Evolutionary conservation across 2,329 filamentous ascomycete genomes (phyloP), one percentile per base, ranked within the genome.

Genomic region (Fusarium sp.): DNA sequence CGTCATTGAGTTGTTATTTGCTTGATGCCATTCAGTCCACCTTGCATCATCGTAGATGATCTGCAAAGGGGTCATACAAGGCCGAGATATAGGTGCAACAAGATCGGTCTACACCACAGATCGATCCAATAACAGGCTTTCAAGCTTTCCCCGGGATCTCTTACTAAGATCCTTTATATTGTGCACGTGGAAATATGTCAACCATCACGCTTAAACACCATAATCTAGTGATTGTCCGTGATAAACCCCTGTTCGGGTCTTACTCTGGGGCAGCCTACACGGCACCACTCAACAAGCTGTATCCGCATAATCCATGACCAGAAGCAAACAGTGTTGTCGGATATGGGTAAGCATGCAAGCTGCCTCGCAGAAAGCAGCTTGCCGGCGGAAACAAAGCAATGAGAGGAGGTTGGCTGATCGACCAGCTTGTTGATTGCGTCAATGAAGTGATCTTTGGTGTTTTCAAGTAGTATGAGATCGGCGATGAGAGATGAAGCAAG

Each of bases 391-490:
- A 41, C 33, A 44, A 60, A n/a, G 27, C 15, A 38, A 17, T 41
- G 10, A 40, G 17, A 60, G 48, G 44, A 49, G 20, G 30, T 20
- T 33, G 18, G 17, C 23, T 13, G 38, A 53, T 48, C 18, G 15
- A 30, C 18, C 49, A 30, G 41, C 61, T 54, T 26, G 67, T 74
- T 48, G 48, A 69, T 75, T 71, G 73, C 71, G 61, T 76, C 67
- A 73, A 74, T 56, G 57, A 60, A 65, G 41, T 64, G 23, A 33
- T 26, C 14, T 35, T 60, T 56, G 62, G 26, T 45, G 33, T 44
- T 23, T n/a, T 20, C n/a, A 15, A 7, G 30, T 17, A 33, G 35
- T n/a, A 27, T 20, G 10, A 38, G n/a, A 59, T 64, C 50, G 50
- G 48, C 54, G 48, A 69, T 57, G 12, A 38, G 14, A 40, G 8